Evolutionary conservation across 768 basidiomycete genomes (phyloP), one percentile per base, ranked within the genome.

Genomic region (Suillus paluster): DNA sequence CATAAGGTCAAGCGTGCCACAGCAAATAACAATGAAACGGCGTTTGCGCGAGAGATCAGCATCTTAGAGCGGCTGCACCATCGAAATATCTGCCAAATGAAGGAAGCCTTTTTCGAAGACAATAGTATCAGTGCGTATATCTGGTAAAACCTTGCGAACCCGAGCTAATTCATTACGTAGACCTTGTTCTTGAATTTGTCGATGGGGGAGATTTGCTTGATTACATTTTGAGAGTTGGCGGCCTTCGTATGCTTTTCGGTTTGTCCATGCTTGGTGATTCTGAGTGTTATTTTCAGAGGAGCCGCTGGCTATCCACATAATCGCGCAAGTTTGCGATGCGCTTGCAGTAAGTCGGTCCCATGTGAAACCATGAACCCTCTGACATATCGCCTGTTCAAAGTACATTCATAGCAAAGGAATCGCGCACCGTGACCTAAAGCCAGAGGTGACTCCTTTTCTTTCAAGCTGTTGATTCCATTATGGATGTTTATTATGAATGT

Each of bases 381-480:
- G 21, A 74, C 21, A 19, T 58, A 25, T 38, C 3, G 15, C 14
- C 45, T 27, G 36, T 49, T 12, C 41, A 17, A 61, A 81, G 81
- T 92, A 91, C 66, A 86, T 92, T 55, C 92, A 92, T 63, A 79
- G 78, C 9, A 79, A 86, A 69, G 90, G 89, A 17, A 89, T 99
- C 49, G 85, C 94, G 0, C 97, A 99, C 76, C 90, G 97, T 49
- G 97, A 99, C 73, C 78, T 98, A 49, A 97, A 97, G 74, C 96
- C 97, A 1, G 91, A 92, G 79, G 88, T 87, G 30, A 57, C 49
- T 48, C 25, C 42, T 12, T 42, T 44, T 33, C 21, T 19, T 64
- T 34, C 19, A 36, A 42, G 2, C 42, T 66, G 62, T 61, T 50
- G 1, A 27, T 45, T 46, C 30, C 65, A 9, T 36, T 57, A 67